Percentiles rank a stretch among this genome's conserved stretches.
Evolutionary conservation across 2,329 filamentous ascomycete genomes (phyloP).

Genomic region (Epichloe bromicola): DNA sequence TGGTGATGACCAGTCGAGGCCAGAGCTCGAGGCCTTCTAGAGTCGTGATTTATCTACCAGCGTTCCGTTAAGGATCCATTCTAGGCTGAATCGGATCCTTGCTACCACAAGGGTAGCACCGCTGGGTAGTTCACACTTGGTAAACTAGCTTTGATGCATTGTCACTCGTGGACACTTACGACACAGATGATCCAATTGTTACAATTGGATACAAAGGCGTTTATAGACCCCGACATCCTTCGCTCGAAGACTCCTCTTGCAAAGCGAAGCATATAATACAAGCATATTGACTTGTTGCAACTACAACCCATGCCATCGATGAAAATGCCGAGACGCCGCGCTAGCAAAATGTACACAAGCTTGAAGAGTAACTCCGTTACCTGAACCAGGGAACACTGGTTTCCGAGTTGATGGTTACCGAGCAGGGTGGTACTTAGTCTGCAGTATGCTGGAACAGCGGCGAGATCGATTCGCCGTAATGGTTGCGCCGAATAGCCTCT

Average conservation of each 20-base stretch:
- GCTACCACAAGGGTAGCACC: conserved; percentile 64
- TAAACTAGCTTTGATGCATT: not conserved
- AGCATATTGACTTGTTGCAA: not conserved
- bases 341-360: conserved; percentile 13
- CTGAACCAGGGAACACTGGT: not conserved
- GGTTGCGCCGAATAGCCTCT: conserved; percentile 89
- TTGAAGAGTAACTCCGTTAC: not conserved
- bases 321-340: conserved; percentile 21
- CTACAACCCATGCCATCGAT: not conserved
- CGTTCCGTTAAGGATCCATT: conserved; percentile 70
- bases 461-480: conserved; percentile 80
- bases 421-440: conserved; percentile 26
- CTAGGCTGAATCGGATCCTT: conserved; percentile 56
- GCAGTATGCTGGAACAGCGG: conserved; percentile 54
- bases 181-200: not conserved
- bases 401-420: not conserved
- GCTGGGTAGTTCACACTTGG: conserved; percentile 34
- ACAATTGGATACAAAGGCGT: not conserved
- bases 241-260: not conserved
- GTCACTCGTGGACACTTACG: not conserved
- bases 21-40: conserved; percentile 26
- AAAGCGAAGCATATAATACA: not conserved
- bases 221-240: not conserved
- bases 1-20: conserved; percentile 13
- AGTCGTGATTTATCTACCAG: conserved; percentile 48